Evolutionary conservation across 2,329 filamentous ascomycete genomes (phyloP).

Genomic region (Gyromitra esculenta): DNA sequence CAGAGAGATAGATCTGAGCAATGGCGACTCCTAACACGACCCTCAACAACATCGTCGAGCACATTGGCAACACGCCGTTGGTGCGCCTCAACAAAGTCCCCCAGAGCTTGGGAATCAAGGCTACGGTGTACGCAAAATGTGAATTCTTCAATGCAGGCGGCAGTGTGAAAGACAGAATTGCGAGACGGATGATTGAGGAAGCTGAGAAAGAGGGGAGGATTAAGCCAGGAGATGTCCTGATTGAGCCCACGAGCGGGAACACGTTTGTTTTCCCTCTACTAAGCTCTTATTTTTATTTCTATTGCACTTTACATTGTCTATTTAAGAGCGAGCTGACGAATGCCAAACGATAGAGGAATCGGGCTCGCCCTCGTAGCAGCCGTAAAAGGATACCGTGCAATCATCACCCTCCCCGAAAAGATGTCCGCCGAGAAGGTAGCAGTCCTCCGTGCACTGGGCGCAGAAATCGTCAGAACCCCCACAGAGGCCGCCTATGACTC

Average conservation of each 20-base stretch:
- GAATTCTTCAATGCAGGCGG: conserved; percentile 95
- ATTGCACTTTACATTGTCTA: background rate
- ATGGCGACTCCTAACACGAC: conserved; percentile 17
- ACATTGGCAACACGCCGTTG: conserved; percentile 92
- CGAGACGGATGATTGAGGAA: conserved; percentile 95
- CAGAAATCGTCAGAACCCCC: conserved; percentile 96
- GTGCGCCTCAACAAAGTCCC: conserved; percentile 93
- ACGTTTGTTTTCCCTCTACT: conserved; percentile 66
- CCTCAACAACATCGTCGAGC: conserved; percentile 47
- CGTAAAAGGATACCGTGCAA: conserved; percentile 97
- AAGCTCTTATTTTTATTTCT: background rate
- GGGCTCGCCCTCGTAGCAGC: conserved; percentile 92
- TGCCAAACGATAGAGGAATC: conserved; percentile 71
- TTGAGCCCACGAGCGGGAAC: conserved; percentile 97
- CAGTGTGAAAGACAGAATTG: conserved; percentile 94
- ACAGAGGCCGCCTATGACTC: conserved; percentile 94
- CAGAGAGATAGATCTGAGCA: background rate
- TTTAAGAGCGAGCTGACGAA: conserved; percentile 57
- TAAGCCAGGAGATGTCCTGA: conserved; percentile 95
- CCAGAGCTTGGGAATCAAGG: conserved; percentile 86
- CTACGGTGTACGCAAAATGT: conserved; percentile 87
- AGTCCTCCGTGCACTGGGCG: conserved; percentile 89
- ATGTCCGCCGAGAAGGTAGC: conserved; percentile 99
- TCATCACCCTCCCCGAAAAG: conserved; percentile 98
- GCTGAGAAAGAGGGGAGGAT: conserved; percentile 91